Conservation (phyloP, 2,329 filamentous ascomycete genomes). For the Waltergamsia citrina region DNA sequence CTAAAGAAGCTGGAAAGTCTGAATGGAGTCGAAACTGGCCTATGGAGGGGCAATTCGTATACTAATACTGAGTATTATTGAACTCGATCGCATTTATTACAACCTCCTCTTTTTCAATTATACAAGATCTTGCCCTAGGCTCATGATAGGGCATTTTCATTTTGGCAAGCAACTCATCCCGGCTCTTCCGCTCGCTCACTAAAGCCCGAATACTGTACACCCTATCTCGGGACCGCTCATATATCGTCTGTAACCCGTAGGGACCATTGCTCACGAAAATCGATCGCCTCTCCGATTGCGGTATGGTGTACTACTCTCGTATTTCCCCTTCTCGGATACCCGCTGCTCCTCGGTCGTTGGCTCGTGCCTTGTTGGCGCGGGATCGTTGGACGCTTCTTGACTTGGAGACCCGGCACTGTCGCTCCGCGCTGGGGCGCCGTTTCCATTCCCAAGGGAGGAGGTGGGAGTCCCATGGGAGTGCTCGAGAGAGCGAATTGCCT, state of each 20-base stretch:
- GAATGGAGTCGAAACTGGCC: too few species aligned
- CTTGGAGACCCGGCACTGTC: conserved; percentile 54
- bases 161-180: too few species aligned
- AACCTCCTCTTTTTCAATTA: too few species aligned
- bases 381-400: conserved; percentile 65
- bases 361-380: conserved; percentile 77
- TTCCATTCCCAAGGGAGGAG: conserved; percentile 26
- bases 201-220: too few species aligned
- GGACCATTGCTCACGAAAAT: conserved; percentile 45
- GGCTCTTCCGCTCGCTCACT: too few species aligned
- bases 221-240: background rate
- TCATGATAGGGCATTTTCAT: too few species aligned
- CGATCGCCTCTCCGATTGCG: conserved; percentile 76
- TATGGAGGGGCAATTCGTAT: too few species aligned
- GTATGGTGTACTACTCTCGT: conserved; percentile 71
- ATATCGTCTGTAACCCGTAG: background rate
- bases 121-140: too few species aligned
- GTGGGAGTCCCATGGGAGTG: conserved; percentile 22
- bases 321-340: conserved; percentile 75
- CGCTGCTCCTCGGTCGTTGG: conserved; percentile 60
- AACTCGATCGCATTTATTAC: too few species aligned
- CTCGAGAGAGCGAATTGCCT: conserved; percentile 45
- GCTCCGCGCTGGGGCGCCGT: conserved; percentile 45
- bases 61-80: too few species aligned
- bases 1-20: too few species aligned